These are phyloP conservation scores for Lentinula guzmanii DNA, from an alignment of 768 basidiomycete genomes.

Conservation along the genomic window DNA sequence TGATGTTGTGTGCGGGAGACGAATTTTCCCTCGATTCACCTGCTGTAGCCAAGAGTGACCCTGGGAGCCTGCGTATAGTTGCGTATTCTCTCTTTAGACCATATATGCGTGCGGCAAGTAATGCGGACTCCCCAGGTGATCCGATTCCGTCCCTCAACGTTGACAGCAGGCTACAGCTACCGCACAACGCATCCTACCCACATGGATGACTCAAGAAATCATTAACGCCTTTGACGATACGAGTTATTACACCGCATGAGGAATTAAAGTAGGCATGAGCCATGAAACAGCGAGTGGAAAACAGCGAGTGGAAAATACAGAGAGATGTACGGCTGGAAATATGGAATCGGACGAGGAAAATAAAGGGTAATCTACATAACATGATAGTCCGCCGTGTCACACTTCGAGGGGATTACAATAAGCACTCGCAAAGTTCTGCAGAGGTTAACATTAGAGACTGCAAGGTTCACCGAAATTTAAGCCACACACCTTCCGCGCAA, in stretches of 20 bases:
- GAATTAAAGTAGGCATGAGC: background rate
- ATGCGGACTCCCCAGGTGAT: too few relatives aligned
- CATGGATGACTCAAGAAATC: background rate
- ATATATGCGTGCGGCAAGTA: too few relatives aligned
- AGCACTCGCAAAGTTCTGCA: conserved; percentile 70
- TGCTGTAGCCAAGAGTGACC: too few relatives aligned
- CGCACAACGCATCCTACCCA: too few relatives aligned
- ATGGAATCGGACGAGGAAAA: background rate
- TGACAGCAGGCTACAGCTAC: too few relatives aligned
- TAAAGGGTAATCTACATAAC: background rate
- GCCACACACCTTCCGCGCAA: conserved; percentile 61
- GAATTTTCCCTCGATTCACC: too few relatives aligned
- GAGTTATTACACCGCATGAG: background rate
- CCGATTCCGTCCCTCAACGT: too few relatives aligned
- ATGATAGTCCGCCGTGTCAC: background rate
- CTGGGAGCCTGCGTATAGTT: too few relatives aligned
- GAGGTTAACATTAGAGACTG: conserved; percentile 4
- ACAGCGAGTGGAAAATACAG: background rate
- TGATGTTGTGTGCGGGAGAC: too few relatives aligned
- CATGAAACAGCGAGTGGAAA: background rate
- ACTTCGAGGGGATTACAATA: conserved; percentile 37
- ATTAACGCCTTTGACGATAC: background rate
- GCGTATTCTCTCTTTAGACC: too few relatives aligned
- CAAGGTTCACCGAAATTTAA: background rate
- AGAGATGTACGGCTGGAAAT: background rate